Evolutionary conservation across 108 stramenopile genomes (phyloP).

Genomic region (Hondaea fermentalgiana): DNA sequence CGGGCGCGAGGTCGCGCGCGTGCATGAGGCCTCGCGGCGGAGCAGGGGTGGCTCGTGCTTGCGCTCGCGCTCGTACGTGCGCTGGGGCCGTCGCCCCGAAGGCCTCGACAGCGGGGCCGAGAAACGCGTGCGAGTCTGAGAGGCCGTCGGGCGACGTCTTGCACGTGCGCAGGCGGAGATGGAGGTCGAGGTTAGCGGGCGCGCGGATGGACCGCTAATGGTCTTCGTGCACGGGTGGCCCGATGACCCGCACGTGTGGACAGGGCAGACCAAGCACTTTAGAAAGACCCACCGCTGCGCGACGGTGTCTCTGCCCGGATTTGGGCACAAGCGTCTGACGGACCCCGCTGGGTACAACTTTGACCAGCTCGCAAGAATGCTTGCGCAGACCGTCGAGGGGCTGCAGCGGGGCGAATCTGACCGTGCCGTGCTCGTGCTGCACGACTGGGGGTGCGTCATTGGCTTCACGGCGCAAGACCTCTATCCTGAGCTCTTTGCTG

Average conservation of each 20-base stretch:
- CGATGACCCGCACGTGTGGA: neutral
- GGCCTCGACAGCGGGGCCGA: no score
- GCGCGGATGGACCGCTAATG: neutral
- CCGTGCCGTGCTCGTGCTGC: neutral
- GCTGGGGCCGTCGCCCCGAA: no score
- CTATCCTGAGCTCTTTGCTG: neutral
- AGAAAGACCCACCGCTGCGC: neutral
- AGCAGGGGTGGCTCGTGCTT: no score
- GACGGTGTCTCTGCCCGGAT: neutral
- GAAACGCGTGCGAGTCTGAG: neutral
- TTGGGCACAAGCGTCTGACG: neutral
- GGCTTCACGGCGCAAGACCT: neutral
- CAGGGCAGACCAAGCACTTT: neutral
- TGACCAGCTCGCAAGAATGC: neutral
- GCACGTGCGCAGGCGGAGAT: neutral
- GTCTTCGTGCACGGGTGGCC: constrained; percentile 18
- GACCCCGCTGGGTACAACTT: neutral
- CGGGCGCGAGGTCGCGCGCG: no score
- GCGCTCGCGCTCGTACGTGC: no score
- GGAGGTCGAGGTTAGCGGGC: neutral
- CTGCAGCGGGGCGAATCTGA: neutral
- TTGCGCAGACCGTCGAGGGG: neutral
- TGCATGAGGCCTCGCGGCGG: no score
- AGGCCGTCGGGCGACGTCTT: neutral
- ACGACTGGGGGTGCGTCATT: neutral